A percentile compares a stretch with the other conserved stretches of the same genome.
Evolutionary conservation across 768 basidiomycete genomes (phyloP).

Genomic region (Candolleomyces efflorescens): DNA sequence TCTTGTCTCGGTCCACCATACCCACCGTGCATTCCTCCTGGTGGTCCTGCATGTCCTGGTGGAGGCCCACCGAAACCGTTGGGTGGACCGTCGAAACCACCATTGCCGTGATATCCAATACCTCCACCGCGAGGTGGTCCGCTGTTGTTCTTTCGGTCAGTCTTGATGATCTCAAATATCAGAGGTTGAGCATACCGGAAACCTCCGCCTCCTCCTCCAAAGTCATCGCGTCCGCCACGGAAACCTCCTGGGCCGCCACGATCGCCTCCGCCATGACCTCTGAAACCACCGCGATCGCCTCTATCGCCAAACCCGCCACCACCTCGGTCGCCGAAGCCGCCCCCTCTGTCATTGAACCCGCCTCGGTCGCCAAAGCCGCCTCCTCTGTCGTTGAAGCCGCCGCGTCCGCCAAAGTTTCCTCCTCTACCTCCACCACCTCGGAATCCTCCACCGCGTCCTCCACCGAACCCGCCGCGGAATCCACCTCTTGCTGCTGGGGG

Average conservation of each 20-base stretch:
- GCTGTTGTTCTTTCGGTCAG: conserved; percentile 30
- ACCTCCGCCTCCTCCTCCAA: conserved; percentile 36
- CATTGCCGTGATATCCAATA: conserved; percentile 65
- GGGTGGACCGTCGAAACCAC: conserved; percentile 50
- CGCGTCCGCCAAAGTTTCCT: conserved; percentile 32
- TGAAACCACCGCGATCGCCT: conserved; percentile 37
- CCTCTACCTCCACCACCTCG: conserved; percentile 38
- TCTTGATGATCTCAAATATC: neutral
- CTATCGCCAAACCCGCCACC: conserved; percentile 37
- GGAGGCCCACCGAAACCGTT: conserved; percentile 43
- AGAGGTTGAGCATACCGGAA: conserved; percentile 43
- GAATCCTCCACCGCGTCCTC: conserved; percentile 37
- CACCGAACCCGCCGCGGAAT: conserved; percentile 39
- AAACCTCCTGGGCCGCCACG: conserved; percentile 36
- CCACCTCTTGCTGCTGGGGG: conserved; percentile 34
- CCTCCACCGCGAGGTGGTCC: conserved; percentile 58
- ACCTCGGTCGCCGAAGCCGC: conserved; percentile 36
- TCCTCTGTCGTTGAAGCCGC: conserved; percentile 36
- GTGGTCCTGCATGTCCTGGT: conserved; percentile 26
- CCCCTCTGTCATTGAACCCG: conserved; percentile 36
- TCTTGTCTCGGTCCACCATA: conserved; percentile 55
- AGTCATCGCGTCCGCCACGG: conserved; percentile 34
- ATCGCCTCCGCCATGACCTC: conserved; percentile 34
- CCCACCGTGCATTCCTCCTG: conserved; percentile 37
- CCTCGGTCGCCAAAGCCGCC: conserved; percentile 40